Base-by-base conservation (phyloP, 1,139 yeast species). In the Sugiyamaella castrensis region DNA sequence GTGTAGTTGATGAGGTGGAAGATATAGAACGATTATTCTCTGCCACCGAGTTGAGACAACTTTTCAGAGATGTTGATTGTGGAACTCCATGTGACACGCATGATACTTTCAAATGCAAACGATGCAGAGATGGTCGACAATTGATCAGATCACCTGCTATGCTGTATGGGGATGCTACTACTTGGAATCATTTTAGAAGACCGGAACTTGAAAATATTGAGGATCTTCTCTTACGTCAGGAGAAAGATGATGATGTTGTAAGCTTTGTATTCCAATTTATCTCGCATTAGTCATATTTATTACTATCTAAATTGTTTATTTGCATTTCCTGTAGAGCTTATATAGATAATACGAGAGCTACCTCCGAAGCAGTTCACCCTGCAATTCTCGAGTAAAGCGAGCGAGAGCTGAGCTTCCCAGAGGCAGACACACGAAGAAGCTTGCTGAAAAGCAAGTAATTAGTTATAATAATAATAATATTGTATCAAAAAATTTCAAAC, bases 141-240 rank as follows among this genome's bases (percentile, higher is more conserved):
- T 56, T 70, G 33, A 63, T 73, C 9, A 82, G 78, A 58, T 77
- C 97, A 0, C 81, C 85, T 0, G 96, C 96, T 0, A 89, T 92
- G 96, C 73, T 92, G 37, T 94, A 94, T 63, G 99, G 99, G 56
- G 99, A 94, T 68, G 87, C 98, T 0, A 92, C 97, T 0, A 84
- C 97, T 0, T 92, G 99, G 99, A 91, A 92, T 65, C 99, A 92
- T 69, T 75, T 87, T 53, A 77, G 83, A 51, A 87, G 78, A 54
- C 75, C 70, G 2, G 80, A 79, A 1, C 72, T 92, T 61, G 71
- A 68, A 19, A 68, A 70, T 34, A 87, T 91, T 37, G 87, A 89
- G 61, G 98, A 92, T 64, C 75, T 80, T 50, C 71, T 92, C 46
- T 71, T 92, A 51, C 77, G 81, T 53, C 88, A 84, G 61, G 99